Evolutionary conservation across 352 stramenopile species (phyloP).

Genomic region (Phytophthora hibernalis): DNA sequence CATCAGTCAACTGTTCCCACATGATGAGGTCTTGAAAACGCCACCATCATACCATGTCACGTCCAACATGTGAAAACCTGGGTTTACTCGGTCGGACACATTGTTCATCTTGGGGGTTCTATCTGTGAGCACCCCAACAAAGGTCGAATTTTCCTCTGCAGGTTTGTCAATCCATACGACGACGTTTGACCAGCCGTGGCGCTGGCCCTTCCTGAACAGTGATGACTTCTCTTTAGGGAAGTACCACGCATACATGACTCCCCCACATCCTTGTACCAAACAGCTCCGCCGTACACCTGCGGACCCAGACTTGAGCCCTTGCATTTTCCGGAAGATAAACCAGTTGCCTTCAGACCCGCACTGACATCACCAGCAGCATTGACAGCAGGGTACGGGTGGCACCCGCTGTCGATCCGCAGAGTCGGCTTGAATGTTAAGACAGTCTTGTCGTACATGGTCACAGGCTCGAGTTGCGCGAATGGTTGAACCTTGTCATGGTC

Average conservation of each 20-base stretch:
- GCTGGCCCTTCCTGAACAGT: slow-evolving; percentile 23
- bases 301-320: slow-evolving; percentile 4
- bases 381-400: slow-evolving; percentile 40
- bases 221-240: slow-evolving; percentile 45
- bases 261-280: slow-evolving; percentile 8
- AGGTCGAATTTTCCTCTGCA: slow-evolving; percentile 6
- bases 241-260: slow-evolving; percentile 48
- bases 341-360: slow-evolving; percentile 19
- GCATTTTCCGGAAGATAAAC: background rate
- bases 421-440: slow-evolving; percentile 42
- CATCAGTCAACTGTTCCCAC: slow-evolving; percentile 18
- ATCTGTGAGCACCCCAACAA: slow-evolving; percentile 11
- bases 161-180: slow-evolving; percentile 44
- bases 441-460: slow-evolving; percentile 18
- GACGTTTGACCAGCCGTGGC: slow-evolving; percentile 43
- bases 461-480: slow-evolving; percentile 21
- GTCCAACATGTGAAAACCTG: no score
- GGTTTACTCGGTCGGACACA: background rate
- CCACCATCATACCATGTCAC: background rate
- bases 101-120: slow-evolving; percentile 23
- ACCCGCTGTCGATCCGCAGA: slow-evolving; percentile 38
- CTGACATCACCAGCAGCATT: slow-evolving; percentile 32
- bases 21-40: slow-evolving; percentile 21
- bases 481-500: slow-evolving; percentile 1
- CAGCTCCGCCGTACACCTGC: slow-evolving; percentile 13